Conservation (phyloP, 495 filamentous ascomycete species). For the Penicillium ucsense region DNA sequence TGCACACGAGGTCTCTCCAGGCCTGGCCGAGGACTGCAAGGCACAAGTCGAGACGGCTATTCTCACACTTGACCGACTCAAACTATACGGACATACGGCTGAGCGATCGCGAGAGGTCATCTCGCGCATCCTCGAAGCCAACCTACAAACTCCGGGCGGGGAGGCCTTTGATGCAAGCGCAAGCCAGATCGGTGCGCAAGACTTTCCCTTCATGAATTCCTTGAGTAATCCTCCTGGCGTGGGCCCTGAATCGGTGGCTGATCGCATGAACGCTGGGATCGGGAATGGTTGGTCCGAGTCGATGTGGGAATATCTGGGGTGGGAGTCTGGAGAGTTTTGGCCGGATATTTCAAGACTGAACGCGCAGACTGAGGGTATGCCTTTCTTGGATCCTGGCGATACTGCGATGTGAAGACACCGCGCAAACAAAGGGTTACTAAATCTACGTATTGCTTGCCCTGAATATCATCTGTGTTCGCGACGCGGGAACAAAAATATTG, state of each 20-base stretch:
- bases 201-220: not conserved
- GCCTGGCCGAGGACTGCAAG: conserved; percentile 28
- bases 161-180: not conserved
- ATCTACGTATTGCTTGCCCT: too few relatives aligned
- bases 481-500: too few relatives aligned
- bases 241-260: conserved; percentile 1
- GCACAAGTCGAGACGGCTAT: conserved; percentile 54
- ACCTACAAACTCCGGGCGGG: not conserved
- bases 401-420: not conserved
- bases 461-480: too few relatives aligned
- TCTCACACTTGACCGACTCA: conserved; percentile 52
- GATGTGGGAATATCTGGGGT: conserved; percentile 24
- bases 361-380: not conserved
- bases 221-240: not conserved
- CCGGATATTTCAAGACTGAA: conserved; percentile 3
- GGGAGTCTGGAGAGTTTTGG: conserved; percentile 16
- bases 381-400: conserved; percentile 1
- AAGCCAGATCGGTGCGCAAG: not conserved
- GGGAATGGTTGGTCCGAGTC: conserved; percentile 12
- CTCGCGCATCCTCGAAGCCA: conserved; percentile 52
- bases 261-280: conserved; percentile 7
- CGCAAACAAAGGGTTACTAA: too few relatives aligned
- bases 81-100: conserved; percentile 55
- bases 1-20: conserved; percentile 34
- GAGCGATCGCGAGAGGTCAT: conserved; percentile 53